Evolutionary conservation across 129 eudicot species (phyloP).

Genomic region (Lactuca saligna): DNA sequence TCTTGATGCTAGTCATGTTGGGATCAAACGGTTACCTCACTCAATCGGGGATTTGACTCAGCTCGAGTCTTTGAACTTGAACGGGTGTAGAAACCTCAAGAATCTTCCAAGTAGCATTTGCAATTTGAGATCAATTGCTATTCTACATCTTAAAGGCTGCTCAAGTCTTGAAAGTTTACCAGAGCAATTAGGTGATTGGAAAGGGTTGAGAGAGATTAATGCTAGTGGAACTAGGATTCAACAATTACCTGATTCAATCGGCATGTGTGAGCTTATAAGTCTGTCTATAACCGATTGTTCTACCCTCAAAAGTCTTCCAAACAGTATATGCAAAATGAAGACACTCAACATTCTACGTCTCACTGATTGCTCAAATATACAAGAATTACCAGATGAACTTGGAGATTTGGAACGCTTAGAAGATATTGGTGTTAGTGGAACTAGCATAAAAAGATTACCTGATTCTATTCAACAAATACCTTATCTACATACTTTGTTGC

Average conservation of each 20-base stretch:
- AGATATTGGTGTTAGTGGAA: slow-evolving; percentile 17
- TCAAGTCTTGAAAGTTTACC: slow-evolving; percentile 8
- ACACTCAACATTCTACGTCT: slow-evolving; percentile 9
- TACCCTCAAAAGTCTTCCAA: slow-evolving; percentile 25
- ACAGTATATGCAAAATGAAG: slow-evolving; percentile 22
- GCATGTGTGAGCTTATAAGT: background rate
- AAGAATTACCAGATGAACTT: slow-evolving; percentile 17
- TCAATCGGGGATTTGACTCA: slow-evolving; percentile 22
- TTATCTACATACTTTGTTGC: slow-evolving; percentile 11
- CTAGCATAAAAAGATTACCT: slow-evolving; percentile 13
- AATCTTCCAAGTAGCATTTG: slow-evolving; percentile 28
- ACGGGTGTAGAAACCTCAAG: slow-evolving; percentile 13
- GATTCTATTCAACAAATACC: slow-evolving; percentile 8
- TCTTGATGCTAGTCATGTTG: slow-evolving; percentile 18
- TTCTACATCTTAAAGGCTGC: slow-evolving; percentile 22
- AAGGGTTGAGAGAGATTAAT: slow-evolving; percentile 6
- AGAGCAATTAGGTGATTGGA: slow-evolving; percentile 11
- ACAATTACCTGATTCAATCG: slow-evolving; percentile 19
- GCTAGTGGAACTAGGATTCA: slow-evolving; percentile 10
- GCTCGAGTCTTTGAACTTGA: slow-evolving; percentile 11
- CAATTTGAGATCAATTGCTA: slow-evolving; percentile 10
- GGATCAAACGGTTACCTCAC: slow-evolving; percentile 24
- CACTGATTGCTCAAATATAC: slow-evolving; percentile 15
- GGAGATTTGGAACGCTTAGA: slow-evolving; percentile 14
- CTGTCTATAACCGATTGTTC: slow-evolving; percentile 6